Evolutionary conservation across 2,329 filamentous ascomycete genomes (phyloP).

Genomic region (Paecilomyces niveus): DNA sequence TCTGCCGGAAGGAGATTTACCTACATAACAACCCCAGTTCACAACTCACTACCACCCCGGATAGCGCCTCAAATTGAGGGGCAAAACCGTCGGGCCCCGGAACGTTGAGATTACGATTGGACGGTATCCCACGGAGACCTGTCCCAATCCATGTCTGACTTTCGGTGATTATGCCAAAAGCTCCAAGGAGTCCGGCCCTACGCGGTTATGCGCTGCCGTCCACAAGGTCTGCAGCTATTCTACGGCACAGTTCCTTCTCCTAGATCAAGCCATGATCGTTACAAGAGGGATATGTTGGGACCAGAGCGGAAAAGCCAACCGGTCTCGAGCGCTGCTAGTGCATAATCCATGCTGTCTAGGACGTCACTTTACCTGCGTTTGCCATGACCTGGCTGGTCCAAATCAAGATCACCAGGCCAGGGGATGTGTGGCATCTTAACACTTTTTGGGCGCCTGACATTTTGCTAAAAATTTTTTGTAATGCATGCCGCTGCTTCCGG

Average conservation of each 20-base stretch:
- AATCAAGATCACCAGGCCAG: neutral
- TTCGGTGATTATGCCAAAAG: neutral
- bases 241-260: neutral
- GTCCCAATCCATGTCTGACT: neutral
- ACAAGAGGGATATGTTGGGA: neutral
- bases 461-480: neutral
- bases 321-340: neutral
- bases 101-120: neutral
- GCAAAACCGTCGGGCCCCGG: neutral
- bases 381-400: neutral
- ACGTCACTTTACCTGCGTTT: neutral
- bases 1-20: neutral
- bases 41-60: too few relatives aligned
- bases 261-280: neutral
- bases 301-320: neutral
- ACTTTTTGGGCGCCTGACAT: neutral
- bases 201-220: neutral
- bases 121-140: neutral
- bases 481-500: neutral
- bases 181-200: neutral
- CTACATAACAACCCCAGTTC: neutral
- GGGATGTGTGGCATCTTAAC: neutral
- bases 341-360: neutral
- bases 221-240: neutral
- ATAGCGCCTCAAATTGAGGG: neutral